These are phyloP conservation scores for Emmonsiellopsis sp. DNA, from an alignment of 2,329 filamentous ascomycete genomes.

Conservation along the genomic window DNA sequence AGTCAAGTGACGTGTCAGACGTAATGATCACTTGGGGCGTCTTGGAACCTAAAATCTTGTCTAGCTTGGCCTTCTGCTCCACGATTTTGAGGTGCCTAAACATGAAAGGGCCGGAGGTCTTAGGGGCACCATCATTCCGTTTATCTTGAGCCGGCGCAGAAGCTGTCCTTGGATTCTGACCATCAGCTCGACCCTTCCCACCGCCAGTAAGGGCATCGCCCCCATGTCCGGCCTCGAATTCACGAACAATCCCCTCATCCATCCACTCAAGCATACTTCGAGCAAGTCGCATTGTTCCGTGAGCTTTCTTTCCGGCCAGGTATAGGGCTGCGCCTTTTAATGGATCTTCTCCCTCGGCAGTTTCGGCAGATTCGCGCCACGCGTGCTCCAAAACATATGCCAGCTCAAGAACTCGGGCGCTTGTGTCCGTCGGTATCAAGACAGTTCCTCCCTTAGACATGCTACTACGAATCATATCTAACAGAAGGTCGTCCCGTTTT, in stretches of 20 bases:
- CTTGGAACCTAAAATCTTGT: slow-evolving; percentile 51
- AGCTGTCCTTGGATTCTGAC: slow-evolving; percentile 26
- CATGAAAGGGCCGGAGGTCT: slow-evolving; percentile 66
- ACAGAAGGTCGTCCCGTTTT: slow-evolving; percentile 74
- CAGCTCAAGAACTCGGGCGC: slow-evolving; percentile 84
- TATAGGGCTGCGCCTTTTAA: slow-evolving; percentile 55
- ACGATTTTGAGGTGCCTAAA: slow-evolving; percentile 77
- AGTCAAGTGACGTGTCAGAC: slow-evolving; percentile 81
- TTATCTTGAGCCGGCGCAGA: slow-evolving; percentile 27
- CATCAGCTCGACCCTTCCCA: slow-evolving; percentile 29
- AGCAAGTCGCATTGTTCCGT: slow-evolving; percentile 81
- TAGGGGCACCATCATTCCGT: slow-evolving; percentile 25
- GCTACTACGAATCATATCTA: slow-evolving; percentile 72
- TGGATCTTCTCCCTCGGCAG: slow-evolving; percentile 41
- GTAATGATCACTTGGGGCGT: slow-evolving; percentile 70
- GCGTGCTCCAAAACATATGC: slow-evolving; percentile 87
- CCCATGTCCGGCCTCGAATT: slow-evolving; percentile 62
- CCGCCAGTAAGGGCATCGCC: slow-evolving; percentile 22
- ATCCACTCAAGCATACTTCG: slow-evolving; percentile 99
- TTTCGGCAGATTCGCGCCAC: slow-evolving; percentile 60
- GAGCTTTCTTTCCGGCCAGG: slow-evolving; percentile 74
- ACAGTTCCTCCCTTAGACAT: slow-evolving; percentile 79
- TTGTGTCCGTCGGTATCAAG: slow-evolving; percentile 88
- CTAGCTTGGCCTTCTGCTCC: slow-evolving; percentile 71
- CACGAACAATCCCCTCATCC: slow-evolving; percentile 87